Evolutionary conservation across 148 eudicot species (phyloP), one percentile per base, ranked within the genome.

Genomic region (Rheum nobile): DNA sequence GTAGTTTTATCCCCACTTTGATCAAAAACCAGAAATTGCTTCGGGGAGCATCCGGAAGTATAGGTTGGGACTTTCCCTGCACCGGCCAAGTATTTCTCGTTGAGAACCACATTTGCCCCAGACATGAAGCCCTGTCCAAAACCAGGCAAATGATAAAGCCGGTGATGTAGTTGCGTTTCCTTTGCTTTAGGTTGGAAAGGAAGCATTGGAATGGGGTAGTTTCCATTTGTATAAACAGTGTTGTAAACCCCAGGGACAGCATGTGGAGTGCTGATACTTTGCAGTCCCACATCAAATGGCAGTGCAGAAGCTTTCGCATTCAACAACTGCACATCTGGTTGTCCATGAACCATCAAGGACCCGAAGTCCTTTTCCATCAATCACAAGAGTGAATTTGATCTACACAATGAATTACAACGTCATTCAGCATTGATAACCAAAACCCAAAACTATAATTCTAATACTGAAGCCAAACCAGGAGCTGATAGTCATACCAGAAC

Each of bases 21-120:
- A 84, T 95, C 98, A 79, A 95, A 95, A 43, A 95, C 93, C 65
- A 95, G 88, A 78, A 90, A 95, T 73, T 81, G 88, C 83, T 91
- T 95, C 35, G 76, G 86, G 59, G 83, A 75, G 42, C 39, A 74
- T 28, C 72, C 78, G 39, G 69, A 22, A 9, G 54, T 72, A 67
- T 70, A 69, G n/a, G 75, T 72, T 72, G 86, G 72, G 71, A 71
- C 35, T 52, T 80, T 71, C 46, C 75, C 67, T 37, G 67, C 38
- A 7, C 75, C 37, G 9, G 72, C 75, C 17, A 61, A 26, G 31
- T 39, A 35, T 55, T 72, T 75, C 46, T 67, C 52, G 1, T 80
- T 71, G 54, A 75, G 70, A 11, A 34, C 48, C 50, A 13, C 32
- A 67, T 77, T 68, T 6, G 75, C 75, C 10, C 75, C 71, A 46